phyloP scores from a whole-genome alignment of 768 basidiomycete genomes.

The Brasilioporus rufonigricans region DNA sequence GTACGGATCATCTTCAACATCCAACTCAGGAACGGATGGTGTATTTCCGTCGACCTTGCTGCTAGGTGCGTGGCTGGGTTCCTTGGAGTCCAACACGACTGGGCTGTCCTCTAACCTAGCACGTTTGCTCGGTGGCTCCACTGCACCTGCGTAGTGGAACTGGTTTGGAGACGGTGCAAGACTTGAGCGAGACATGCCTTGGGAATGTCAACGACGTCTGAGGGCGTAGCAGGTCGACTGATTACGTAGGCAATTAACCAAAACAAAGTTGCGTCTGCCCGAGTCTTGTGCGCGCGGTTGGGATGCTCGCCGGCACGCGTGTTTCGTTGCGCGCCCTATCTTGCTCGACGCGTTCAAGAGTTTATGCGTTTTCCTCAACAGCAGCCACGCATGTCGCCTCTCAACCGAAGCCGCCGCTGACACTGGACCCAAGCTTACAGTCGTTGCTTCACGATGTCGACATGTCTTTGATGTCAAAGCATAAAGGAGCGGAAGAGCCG shows the following conservation, averaged over 20 bases:
- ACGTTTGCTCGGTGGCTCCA: constrained; percentile 34
- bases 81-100: constrained; percentile 14
- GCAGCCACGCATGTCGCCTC: constrained; percentile 22
- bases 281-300: background rate
- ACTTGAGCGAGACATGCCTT: constrained; percentile 13
- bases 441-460: constrained; percentile 66
- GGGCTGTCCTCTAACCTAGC: constrained; percentile 20
- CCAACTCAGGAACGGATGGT: constrained; percentile 16
- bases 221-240: background rate
- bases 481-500: constrained; percentile 26
- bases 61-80: constrained; percentile 27
- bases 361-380: constrained; percentile 32
- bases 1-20: constrained; percentile 28
- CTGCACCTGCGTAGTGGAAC: constrained; percentile 4
- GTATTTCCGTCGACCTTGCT: constrained; percentile 31
- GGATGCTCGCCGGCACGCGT: constrained; percentile 27
- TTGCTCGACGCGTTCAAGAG: constrained; percentile 21
- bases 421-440: constrained; percentile 65
- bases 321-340: constrained; percentile 25
- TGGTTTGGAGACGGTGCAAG: constrained; percentile 7
- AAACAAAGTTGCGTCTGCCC: background rate
- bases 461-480: constrained; percentile 50
- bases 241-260: constrained; percentile 22
- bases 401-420: constrained; percentile 57
- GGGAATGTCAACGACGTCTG: background rate